Evolutionary conservation across 2,329 filamentous ascomycete species (phyloP).

Genomic region (Emericellopsis cladophorae): DNA sequence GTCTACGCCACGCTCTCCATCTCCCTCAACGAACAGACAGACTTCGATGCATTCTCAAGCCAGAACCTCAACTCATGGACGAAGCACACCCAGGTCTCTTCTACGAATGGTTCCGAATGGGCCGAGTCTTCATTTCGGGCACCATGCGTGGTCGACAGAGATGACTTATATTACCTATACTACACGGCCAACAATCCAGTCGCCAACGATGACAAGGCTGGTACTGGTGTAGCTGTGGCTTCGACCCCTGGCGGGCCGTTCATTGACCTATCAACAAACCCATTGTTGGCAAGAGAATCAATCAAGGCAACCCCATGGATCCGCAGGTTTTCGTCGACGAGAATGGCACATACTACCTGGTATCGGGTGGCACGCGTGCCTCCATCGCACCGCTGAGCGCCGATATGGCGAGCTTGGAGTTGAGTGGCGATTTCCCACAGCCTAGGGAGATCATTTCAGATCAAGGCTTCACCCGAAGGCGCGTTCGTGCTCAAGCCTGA

Average conservation of each 20-base stretch:
- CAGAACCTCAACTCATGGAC: conserved; percentile 3
- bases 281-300: conserved; percentile 1
- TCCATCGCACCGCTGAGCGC: conserved; percentile 3
- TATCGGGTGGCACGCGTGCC: conserved; percentile 4
- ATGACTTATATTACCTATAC: conserved; percentile 10
- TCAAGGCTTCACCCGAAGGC: conserved; percentile 3
- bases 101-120: conserved; percentile 1
- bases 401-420: conserved; percentile 2
- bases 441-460: conserved; percentile 4
- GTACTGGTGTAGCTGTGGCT: conserved; percentile 4
- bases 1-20: conserved; percentile 4
- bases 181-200: conserved; percentile 6
- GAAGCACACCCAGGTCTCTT: conserved; percentile 1
- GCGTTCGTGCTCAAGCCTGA: conserved; percentile 4
- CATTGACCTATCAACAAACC: conserved; percentile 3
- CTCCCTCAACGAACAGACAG: conserved; percentile 2
- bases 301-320: conserved; percentile 4
- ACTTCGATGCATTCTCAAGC: conserved; percentile 4
- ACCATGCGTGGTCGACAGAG: conserved; percentile 9
- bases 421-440: conserved; percentile 2
- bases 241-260: conserved; percentile 3
- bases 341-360: conserved; percentile 3
- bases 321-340: conserved; percentile 5
- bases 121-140: conserved; percentile 5
- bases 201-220: background rate